A percentile compares a stretch with the other conserved stretches of the same genome.
Evolutionary conservation across 148 eudicot genomes (phyloP).

Genomic region (Vaccinium macrocarpon): DNA sequence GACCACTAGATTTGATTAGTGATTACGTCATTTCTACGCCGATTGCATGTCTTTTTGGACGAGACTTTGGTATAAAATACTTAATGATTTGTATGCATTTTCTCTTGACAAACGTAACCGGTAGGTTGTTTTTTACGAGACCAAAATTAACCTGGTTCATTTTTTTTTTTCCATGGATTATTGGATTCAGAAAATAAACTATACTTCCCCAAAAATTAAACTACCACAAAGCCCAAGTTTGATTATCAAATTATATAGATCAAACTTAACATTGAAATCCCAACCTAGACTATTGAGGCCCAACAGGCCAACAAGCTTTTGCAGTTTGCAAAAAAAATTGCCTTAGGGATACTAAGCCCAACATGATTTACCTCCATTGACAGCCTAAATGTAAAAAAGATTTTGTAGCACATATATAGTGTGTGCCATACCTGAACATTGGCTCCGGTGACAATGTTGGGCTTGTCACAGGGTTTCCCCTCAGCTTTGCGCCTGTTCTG

Average conservation of each 20-base stretch:
- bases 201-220: background rate
- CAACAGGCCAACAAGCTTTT: background rate
- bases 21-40: background rate
- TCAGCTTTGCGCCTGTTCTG: slow-evolving; percentile 23
- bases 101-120: background rate
- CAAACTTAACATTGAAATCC: background rate
- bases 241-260: background rate
- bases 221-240: background rate
- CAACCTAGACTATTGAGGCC: background rate
- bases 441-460: slow-evolving; percentile 35
- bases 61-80: too few species aligned
- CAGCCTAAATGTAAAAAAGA: background rate
- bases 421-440: slow-evolving; percentile 21
- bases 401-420: background rate
- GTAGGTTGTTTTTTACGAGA: background rate
- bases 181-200: background rate
- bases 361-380: background rate
- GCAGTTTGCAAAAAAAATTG: background rate
- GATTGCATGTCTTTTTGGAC: too few species aligned
- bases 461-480: slow-evolving; percentile 27
- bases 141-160: background rate
- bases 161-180: background rate
- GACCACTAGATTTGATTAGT: background rate
- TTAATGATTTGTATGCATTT: background rate
- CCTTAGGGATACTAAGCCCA: background rate